Percentiles rank a stretch among this genome's conserved stretches.
Evolutionary conservation across 2,329 filamentous ascomycete genomes (phyloP).

Genomic region (Apiospora hydei): DNA sequence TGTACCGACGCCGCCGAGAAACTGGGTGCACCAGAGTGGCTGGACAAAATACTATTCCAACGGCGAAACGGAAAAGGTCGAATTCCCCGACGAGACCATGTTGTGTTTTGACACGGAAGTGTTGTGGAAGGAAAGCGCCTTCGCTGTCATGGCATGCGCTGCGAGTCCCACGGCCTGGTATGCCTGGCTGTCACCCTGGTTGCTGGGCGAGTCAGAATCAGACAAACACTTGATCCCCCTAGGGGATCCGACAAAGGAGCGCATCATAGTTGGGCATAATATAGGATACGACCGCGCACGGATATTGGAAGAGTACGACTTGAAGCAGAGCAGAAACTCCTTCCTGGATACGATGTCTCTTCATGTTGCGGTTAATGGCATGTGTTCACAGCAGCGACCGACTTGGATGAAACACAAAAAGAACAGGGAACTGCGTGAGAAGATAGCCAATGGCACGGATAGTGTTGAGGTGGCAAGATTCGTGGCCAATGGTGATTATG

Average conservation of each 20-base stretch:
- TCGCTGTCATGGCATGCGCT: slow-evolving; percentile 96
- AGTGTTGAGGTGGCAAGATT: slow-evolving; percentile 75
- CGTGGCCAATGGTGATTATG: slow-evolving; percentile 70
- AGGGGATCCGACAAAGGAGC: slow-evolving; percentile 75
- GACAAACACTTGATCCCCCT: slow-evolving; percentile 86
- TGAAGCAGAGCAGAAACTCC: slow-evolving; percentile 81
- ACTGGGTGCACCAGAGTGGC: slow-evolving; percentile 82
- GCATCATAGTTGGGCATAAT: slow-evolving; percentile 92
- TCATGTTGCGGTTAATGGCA: slow-evolving; percentile 96
- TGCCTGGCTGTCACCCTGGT: slow-evolving; percentile 95
- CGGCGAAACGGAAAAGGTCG: slow-evolving; percentile 73
- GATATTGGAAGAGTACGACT: slow-evolving; percentile 85
- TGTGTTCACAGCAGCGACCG: slow-evolving; percentile 95
- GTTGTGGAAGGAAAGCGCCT: slow-evolving; percentile 91
- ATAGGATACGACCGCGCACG: slow-evolving; percentile 93
- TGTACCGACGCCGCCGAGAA: slow-evolving; percentile 65
- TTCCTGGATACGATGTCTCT: slow-evolving; percentile 98
- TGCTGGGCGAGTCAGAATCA: slow-evolving; percentile 80
- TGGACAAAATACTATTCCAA: slow-evolving; percentile 93
- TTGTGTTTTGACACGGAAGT: slow-evolving; percentile 96
- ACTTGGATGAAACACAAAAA: slow-evolving; percentile 99
- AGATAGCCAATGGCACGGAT: slow-evolving; percentile 74
- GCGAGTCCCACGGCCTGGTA: slow-evolving; percentile 93
- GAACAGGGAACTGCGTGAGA: slow-evolving; percentile 82
- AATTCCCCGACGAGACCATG: slow-evolving; percentile 80